A percentile compares a stretch with the other conserved stretches of the same genome.
Conservation (phyloP, 805 yeast genomes). For the Wickerhamomyces ciferrii region DNA sequence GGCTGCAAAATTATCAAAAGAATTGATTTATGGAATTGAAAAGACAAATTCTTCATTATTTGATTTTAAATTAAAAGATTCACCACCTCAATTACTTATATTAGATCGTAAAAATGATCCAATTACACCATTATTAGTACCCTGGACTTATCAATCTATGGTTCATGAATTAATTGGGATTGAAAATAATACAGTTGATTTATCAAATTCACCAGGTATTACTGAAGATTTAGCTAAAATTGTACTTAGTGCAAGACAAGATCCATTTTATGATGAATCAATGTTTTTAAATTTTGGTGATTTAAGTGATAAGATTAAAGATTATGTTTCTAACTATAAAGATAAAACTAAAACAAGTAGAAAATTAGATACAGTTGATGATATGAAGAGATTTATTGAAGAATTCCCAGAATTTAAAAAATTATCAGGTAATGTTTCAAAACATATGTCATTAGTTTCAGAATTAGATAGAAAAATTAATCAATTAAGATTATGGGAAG, state of each 20-base stretch:
- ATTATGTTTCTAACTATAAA: slow-evolving; percentile 79
- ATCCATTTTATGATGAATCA: slow-evolving; percentile 70
- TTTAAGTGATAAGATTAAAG: slow-evolving; percentile 80
- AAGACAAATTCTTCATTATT: slow-evolving; percentile 55
- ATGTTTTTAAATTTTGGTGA: slow-evolving; percentile 94
- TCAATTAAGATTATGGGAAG: slow-evolving; percentile 63
- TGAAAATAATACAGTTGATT: slow-evolving; percentile 70
- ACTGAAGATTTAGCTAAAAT: slow-evolving; percentile 56
- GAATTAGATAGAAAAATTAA: slow-evolving; percentile 78
- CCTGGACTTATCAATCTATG: slow-evolving; percentile 99
- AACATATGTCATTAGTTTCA: slow-evolving; percentile 86
- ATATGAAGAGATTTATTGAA: slow-evolving; percentile 86
- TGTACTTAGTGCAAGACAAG: slow-evolving; percentile 65
- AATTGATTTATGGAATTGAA: slow-evolving; percentile 51
- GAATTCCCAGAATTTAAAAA: slow-evolving; percentile 92
- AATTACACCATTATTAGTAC: slow-evolving; percentile 83
- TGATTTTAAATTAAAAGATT: slow-evolving; percentile 58
- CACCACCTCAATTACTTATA: slow-evolving; percentile 68
- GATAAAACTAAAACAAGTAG: slow-evolving; percentile 69
- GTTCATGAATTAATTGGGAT: slow-evolving; percentile 89
- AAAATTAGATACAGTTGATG: slow-evolving; percentile 73
- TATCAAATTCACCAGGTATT: slow-evolving; percentile 50
- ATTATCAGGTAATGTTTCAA: slow-evolving; percentile 80
- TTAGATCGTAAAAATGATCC: slow-evolving; percentile 89
- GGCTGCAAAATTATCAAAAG: slow-evolving; percentile 65